Percentiles rank a stretch among this genome's conserved stretches.
phyloP scores from a whole-genome alignment of 768 basidiomycete genomes.

The Termitomyces sp. region DNA sequence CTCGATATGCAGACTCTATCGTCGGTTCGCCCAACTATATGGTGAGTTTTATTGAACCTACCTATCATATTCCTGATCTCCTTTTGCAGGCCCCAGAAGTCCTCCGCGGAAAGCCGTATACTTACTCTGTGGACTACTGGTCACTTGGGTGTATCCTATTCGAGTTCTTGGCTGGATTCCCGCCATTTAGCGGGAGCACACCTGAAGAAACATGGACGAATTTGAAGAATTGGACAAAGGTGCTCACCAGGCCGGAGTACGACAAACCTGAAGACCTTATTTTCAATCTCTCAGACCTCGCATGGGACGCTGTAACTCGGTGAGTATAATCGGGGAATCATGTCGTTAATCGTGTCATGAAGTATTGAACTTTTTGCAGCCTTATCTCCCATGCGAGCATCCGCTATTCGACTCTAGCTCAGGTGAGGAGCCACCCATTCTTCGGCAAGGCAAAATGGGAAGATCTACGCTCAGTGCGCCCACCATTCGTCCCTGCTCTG shows the following conservation, averaged over 20 bases:
- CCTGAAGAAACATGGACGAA: slow-evolving; percentile 99
- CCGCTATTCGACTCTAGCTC: slow-evolving; percentile 70
- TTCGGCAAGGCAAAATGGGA: slow-evolving; percentile 78
- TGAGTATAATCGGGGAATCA: slow-evolving; percentile 26
- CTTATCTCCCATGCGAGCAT: slow-evolving; percentile 85
- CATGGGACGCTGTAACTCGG: slow-evolving; percentile 94
- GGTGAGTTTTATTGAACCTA: slow-evolving; percentile 36
- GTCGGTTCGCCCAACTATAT: slow-evolving; percentile 99
- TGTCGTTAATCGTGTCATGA: not conserved
- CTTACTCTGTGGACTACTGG: slow-evolving; percentile 97
- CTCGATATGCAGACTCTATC: slow-evolving; percentile 94
- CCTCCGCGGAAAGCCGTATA: slow-evolving; percentile 90
- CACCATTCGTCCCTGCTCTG: slow-evolving; percentile 93
- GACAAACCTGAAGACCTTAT: slow-evolving; percentile 95
- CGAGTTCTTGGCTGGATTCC: slow-evolving; percentile 95
- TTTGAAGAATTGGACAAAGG: slow-evolving; percentile 95
- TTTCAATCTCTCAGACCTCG: slow-evolving; percentile 90
- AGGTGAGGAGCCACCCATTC: slow-evolving; percentile 80
- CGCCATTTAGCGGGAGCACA: slow-evolving; percentile 93
- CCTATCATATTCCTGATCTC: not conserved
- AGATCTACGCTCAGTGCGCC: slow-evolving; percentile 65
- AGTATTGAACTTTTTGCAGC: slow-evolving; percentile 30
- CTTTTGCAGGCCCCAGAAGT: slow-evolving; percentile 71
- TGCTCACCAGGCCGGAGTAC: slow-evolving; percentile 89
- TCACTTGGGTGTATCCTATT: slow-evolving; percentile 97